Evolutionary conservation across 2,329 filamentous ascomycete species (phyloP).

Genomic region (Cyanodermella asteris): DNA sequence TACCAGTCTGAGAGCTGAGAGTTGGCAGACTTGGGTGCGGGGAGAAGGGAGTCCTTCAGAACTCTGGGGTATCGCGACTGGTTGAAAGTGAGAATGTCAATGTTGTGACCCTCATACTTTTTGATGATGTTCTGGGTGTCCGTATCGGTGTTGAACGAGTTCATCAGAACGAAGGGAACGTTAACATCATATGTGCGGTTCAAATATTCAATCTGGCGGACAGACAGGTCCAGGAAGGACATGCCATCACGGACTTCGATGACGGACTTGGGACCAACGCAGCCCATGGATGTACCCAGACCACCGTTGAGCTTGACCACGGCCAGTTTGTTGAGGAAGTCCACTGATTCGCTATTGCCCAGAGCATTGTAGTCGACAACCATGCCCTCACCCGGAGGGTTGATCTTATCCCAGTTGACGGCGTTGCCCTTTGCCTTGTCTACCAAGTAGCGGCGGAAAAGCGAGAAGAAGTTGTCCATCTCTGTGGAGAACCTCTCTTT

Average conservation of each 20-base stretch:
- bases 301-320: slow-evolving; percentile 99
- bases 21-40: slow-evolving; percentile 72
- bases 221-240: slow-evolving; percentile 97
- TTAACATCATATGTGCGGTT: slow-evolving; percentile 97
- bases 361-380: slow-evolving; percentile 89
- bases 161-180: slow-evolving; percentile 97
- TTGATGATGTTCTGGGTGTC: slow-evolving; percentile 99
- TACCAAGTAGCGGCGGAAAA: slow-evolving; percentile 95
- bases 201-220: slow-evolving; percentile 96
- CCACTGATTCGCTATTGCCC: slow-evolving; percentile 69
- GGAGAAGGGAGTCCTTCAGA: slow-evolving; percentile 92
- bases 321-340: slow-evolving; percentile 90
- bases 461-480: slow-evolving; percentile 99
- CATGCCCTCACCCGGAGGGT: slow-evolving; percentile 76
- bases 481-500: slow-evolving; percentile 86
- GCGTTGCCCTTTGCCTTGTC: slow-evolving; percentile 97
- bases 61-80: slow-evolving; percentile 97
- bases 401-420: slow-evolving; percentile 92
- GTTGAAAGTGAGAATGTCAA: slow-evolving; percentile 99
- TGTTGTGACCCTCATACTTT: slow-evolving; percentile 99
- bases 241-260: slow-evolving; percentile 99
- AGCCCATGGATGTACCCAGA: slow-evolving; percentile 98
- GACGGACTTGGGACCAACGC: slow-evolving; percentile 96
- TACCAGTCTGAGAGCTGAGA: slow-evolving; percentile 94
- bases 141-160: slow-evolving; percentile 99